Percentiles rank a stretch among this genome's conserved stretches.
phyloP scores from a whole-genome alignment of 495 filamentous ascomycete species.

The Staphylotrichum tortipilum region DNA sequence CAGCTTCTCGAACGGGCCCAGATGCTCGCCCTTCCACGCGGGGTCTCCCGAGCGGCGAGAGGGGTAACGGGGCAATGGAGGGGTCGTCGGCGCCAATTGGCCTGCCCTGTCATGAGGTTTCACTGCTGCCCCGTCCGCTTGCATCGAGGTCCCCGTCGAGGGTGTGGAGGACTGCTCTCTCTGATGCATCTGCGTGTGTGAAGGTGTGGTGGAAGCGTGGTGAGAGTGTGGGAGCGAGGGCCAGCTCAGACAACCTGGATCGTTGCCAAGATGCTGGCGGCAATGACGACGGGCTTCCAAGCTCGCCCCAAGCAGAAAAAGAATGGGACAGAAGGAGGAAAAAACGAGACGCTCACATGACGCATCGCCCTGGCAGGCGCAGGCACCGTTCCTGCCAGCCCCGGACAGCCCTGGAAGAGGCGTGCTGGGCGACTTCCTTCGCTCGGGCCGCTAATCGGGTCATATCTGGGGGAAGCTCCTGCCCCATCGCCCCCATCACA shows the following conservation, averaged over 20 bases:
- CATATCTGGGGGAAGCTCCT: neutral
- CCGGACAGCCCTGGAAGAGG: neutral
- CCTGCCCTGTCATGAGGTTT: neutral
- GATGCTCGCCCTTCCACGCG: neutral
- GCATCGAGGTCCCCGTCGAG: neutral
- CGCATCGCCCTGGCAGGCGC: neutral
- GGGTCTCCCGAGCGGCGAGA: slow-evolving; percentile 5
- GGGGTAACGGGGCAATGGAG: slow-evolving; percentile 1
- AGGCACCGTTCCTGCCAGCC: neutral
- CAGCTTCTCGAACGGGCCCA: neutral
- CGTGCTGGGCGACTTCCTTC: too few relatives aligned
- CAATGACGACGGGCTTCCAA: neutral
- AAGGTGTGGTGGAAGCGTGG: too few relatives aligned
- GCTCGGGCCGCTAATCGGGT: too few relatives aligned
- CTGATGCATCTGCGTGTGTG: neutral
- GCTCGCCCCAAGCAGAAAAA: neutral
- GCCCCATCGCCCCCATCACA: neutral
- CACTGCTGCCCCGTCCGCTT: neutral
- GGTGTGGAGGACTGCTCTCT: neutral
- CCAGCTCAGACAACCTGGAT: too few relatives aligned
- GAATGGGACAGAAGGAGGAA: too few relatives aligned
- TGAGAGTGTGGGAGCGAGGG: too few relatives aligned
- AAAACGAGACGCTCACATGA: too few relatives aligned
- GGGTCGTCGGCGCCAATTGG: neutral
- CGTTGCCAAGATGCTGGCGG: too few relatives aligned